A percentile compares a stretch with the other conserved stretches of the same genome.
phyloP scores from a whole-genome alignment of 2,329 filamentous ascomycete species.

The Colletotrichum eleusines region DNA sequence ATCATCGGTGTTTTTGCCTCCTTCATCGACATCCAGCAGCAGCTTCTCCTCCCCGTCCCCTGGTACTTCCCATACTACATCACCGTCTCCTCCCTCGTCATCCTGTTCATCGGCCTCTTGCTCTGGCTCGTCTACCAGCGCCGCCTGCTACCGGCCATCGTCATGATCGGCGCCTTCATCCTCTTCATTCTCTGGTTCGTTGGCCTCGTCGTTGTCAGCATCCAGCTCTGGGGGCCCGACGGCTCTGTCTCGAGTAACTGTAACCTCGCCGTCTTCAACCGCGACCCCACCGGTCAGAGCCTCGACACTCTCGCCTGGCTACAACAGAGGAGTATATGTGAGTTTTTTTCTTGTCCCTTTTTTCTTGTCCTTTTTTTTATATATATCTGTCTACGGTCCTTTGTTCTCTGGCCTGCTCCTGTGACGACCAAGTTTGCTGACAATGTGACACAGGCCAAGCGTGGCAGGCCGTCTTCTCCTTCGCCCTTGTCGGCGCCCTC shows the following conservation, averaged over 20 bases:
- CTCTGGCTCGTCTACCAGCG: slow-evolving; percentile 73
- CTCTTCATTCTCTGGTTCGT: slow-evolving; percentile 77
- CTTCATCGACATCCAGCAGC: slow-evolving; percentile 70
- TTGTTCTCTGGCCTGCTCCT: not conserved
- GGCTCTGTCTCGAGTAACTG: slow-evolving; percentile 72
- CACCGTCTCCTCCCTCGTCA: slow-evolving; percentile 67
- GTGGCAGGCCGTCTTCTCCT: slow-evolving; percentile 75
- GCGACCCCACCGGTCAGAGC: slow-evolving; percentile 63
- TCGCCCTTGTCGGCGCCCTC: slow-evolving; percentile 69
- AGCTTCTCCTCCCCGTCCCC: slow-evolving; percentile 66
- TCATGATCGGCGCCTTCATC: slow-evolving; percentile 74
- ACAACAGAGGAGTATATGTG: slow-evolving; percentile 73
- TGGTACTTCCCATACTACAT: slow-evolving; percentile 79
- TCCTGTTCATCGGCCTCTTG: slow-evolving; percentile 75
- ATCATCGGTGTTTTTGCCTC: slow-evolving; percentile 72
- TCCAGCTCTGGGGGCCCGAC: slow-evolving; percentile 72
- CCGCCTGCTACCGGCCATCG: slow-evolving; percentile 70
- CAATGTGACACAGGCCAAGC: slow-evolving; percentile 62
- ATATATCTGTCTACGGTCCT: not conserved
- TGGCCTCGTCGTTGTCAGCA: slow-evolving; percentile 70
- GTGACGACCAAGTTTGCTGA: not conserved
- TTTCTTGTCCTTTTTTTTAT: not conserved
- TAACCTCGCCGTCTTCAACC: slow-evolving; percentile 67
- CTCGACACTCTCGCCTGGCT: slow-evolving; percentile 72
- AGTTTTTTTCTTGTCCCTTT: no score